Base-by-base conservation (phyloP, 2,329 filamentous ascomycete genomes). In the Venturia oleaginea region DNA sequence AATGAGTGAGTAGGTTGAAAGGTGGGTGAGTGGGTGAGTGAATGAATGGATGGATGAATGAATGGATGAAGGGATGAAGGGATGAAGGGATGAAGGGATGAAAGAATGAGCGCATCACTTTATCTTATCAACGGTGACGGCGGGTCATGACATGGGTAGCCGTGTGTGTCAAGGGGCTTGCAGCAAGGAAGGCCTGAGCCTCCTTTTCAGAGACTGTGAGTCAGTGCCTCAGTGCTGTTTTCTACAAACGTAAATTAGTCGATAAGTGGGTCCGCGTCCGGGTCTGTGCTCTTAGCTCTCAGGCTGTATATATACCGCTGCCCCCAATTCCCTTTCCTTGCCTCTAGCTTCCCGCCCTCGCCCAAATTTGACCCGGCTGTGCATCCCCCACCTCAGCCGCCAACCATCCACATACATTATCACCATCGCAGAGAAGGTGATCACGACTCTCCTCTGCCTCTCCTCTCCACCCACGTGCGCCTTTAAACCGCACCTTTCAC, bases 191-290 rank as follows among this genome's bases (percentile, higher is more conserved):
- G 46, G 46, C n/a, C n/a, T n/a, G n/a, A 51, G 46, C 46, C 46
- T 51, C 46, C 46, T 51, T 51, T 51, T n/a, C n/a, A n/a, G n/a
- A n/a, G n/a, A n/a, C n/a, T 51, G 22, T 51, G 46, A 51, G 46
- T 51, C 46, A 51, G 46, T 27, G 11, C 2, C 24, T 13, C 40
- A 15, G 17, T 3, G 2, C 40, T 3, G 15, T 17, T n/a, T n/a
- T n/a, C n/a, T n/a, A n/a, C 40, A 13, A 43, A 43, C n/a, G 40
- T 19, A 43, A 43, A 13, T 3, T 17, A 13, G 40, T 19, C 15
- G n/a, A 43, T 13, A 43, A 43, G 40, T 43, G 40, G 40, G 40
- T 43, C 40, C n/a, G n/a, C n/a, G n/a, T n/a, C n/a, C n/a, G n/a
- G n/a, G n/a, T n/a, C n/a, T n/a, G n/a, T n/a, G n/a, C n/a, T n/a